phyloP scores from a whole-genome alignment of 495 filamentous ascomycete genomes.

The Chlorociboria aeruginascens region DNA sequence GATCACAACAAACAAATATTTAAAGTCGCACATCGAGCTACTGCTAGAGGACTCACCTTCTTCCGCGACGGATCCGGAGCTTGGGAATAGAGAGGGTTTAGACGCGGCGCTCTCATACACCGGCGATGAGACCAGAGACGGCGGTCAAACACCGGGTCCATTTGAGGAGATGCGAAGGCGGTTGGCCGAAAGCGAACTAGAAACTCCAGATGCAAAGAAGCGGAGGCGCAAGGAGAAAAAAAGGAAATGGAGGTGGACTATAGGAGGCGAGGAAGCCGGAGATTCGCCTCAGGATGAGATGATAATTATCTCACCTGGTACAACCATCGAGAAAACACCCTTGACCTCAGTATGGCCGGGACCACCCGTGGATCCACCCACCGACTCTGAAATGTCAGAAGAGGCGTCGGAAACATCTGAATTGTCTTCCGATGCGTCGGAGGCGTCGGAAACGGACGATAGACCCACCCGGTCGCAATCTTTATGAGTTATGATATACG shows the following conservation, averaged over 20 bases:
- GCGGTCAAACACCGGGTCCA: slow-evolving; percentile 42
- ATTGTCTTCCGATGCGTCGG: slow-evolving; percentile 3
- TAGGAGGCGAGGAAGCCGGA: slow-evolving; percentile 9
- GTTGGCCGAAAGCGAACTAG: slow-evolving; percentile 31
- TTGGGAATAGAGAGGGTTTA: slow-evolving; percentile 21
- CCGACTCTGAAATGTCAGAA: background rate
- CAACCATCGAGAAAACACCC: slow-evolving; percentile 12
- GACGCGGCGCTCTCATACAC: slow-evolving; percentile 38
- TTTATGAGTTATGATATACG: too few species aligned
- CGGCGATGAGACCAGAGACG: slow-evolving; percentile 35
- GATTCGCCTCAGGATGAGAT: background rate
- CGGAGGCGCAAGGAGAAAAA: slow-evolving; percentile 28
- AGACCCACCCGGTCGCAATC: too few species aligned
- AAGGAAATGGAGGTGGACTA: slow-evolving; percentile 20
- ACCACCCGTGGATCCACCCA: slow-evolving; percentile 6
- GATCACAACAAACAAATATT: slow-evolving; percentile 42
- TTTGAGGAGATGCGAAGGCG: slow-evolving; percentile 45
- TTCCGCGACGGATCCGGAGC: slow-evolving; percentile 10
- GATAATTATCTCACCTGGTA: slow-evolving; percentile 6
- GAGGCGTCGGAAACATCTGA: slow-evolving; percentile 9
- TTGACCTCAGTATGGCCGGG: slow-evolving; percentile 11
- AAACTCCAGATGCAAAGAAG: slow-evolving; percentile 24
- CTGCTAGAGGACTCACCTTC: slow-evolving; percentile 36
- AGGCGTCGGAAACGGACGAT: background rate
- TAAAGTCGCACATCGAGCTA: slow-evolving; percentile 42